Evolutionary conservation across 2,329 filamentous ascomycete species (phyloP).

Genomic region (Arachnomyces sp.): DNA sequence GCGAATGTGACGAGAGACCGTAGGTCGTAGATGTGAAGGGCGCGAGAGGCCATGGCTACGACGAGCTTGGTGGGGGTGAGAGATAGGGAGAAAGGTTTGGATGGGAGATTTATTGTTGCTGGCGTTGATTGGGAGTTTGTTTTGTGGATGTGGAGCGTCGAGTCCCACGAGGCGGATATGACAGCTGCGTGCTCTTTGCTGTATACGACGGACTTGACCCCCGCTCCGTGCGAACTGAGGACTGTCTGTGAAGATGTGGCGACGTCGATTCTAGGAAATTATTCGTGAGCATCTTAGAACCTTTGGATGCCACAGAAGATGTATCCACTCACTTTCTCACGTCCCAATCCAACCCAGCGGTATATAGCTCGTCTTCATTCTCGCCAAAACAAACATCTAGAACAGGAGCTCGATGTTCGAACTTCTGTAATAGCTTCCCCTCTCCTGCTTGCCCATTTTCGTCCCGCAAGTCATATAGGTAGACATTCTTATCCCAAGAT

Average conservation of each 20-base stretch:
- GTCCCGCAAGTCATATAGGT: slow-evolving; percentile 68
- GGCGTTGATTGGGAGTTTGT: slow-evolving; percentile 46
- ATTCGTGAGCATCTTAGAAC: slow-evolving; percentile 2
- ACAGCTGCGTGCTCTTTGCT: slow-evolving; percentile 67
- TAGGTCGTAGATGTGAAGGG: slow-evolving; percentile 93
- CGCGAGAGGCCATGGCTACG: slow-evolving; percentile 87
- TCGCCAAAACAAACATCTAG: slow-evolving; percentile 86
- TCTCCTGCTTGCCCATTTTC: slow-evolving; percentile 47
- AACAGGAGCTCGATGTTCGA: slow-evolving; percentile 75
- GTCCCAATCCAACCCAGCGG: slow-evolving; percentile 75
- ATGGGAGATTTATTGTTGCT: slow-evolving; percentile 63
- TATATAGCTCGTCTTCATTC: slow-evolving; percentile 75
- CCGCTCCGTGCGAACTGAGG: slow-evolving; percentile 67
- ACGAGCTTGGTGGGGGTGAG: slow-evolving; percentile 76
- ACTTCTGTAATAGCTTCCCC: slow-evolving; percentile 61
- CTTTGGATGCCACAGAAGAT: too few relatives aligned
- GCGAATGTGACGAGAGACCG: slow-evolving; percentile 51
- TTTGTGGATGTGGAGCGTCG: slow-evolving; percentile 76
- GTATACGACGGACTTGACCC: slow-evolving; percentile 78
- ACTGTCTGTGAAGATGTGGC: slow-evolving; percentile 62
- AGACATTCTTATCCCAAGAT: slow-evolving; percentile 89
- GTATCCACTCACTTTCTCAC: slow-evolving; percentile 57
- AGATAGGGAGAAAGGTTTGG: slow-evolving; percentile 80
- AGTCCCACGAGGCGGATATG: slow-evolving; percentile 89
- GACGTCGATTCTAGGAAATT: slow-evolving; percentile 54